Percentiles rank a stretch among this genome's conserved stretches.
These are phyloP conservation scores for Cryptococcus sp. DNA, from an alignment of 1,284 basidiomycete genomes.

Conservation along the genomic window DNA sequence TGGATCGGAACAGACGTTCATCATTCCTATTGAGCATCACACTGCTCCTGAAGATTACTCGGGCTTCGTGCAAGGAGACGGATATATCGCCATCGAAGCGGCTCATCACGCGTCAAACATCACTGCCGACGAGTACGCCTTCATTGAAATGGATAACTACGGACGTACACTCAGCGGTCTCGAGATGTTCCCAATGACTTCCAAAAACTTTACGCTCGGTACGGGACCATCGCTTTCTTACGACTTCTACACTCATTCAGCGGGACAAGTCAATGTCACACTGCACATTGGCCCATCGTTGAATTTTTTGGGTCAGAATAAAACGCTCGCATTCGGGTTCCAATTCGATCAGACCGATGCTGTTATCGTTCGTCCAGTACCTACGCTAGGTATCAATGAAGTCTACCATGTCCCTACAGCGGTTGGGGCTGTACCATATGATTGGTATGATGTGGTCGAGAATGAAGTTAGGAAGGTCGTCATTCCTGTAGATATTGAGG, in stretches of 20 bases:
- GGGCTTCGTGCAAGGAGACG: conserved; percentile 58
- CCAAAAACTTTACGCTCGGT: conserved; percentile 59
- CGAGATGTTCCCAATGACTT: conserved; percentile 60
- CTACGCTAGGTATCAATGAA: neutral
- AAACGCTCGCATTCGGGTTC: conserved; percentile 57
- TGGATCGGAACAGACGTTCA: conserved; percentile 16
- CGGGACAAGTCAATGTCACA: conserved; percentile 50
- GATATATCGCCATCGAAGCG: conserved; percentile 63
- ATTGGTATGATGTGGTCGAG: conserved; percentile 34
- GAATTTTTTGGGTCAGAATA: conserved; percentile 53
- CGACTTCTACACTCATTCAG: conserved; percentile 52
- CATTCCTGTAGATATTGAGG: conserved; percentile 5
- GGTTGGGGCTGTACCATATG: conserved; percentile 52
- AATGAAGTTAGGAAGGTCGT: conserved; percentile 31
- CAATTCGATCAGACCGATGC: conserved; percentile 7
- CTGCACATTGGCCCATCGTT: conserved; percentile 58
- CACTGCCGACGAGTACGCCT: conserved; percentile 54
- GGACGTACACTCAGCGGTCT: conserved; percentile 52
- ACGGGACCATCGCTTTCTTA: conserved; percentile 61
- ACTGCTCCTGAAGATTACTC: conserved; percentile 52
- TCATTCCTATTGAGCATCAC: conserved; percentile 42
- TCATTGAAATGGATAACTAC: conserved; percentile 59
- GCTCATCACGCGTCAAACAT: conserved; percentile 48
- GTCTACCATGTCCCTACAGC: neutral
- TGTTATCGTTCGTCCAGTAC: conserved; percentile 11